Evolutionary conservation across 768 basidiomycete species (phyloP), one percentile per base, ranked within the genome.

Genomic region (Cyclocybe cylindracea): DNA sequence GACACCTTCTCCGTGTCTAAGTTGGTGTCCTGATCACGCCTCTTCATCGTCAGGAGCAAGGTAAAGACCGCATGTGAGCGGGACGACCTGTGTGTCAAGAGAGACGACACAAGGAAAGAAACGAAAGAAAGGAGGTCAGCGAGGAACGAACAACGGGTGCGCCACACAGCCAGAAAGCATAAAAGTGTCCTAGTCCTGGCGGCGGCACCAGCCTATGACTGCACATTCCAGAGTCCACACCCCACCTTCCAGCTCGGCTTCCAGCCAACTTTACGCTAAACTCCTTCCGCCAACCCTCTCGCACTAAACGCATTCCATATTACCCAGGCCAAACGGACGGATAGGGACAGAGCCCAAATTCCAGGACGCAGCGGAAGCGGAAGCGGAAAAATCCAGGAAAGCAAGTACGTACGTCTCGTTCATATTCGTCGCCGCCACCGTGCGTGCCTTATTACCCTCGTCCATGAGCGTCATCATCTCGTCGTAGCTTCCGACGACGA

Each of bases 401-500:
- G 35, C 29, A 59, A 54, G 41, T 41, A 73, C 85, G 61, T 66
- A 91, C 82, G 94, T 97, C 72, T 98, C 97, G 72, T 99, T 99
- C 97, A 99, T 99, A 71, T 97, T 94, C 16, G 97, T 99, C 19
- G 97, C 95, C 16, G 97, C 97, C 18, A 99, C 96, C 10, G 97
- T 98, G 44, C 97, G 79, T 46, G 97, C 95, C 75, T 98, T 98
- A 71, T 98, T 99, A 36, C 96, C 96, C 69, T 99, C 96, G 74
- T 99, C 96, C 96, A 98, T 98, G 66, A 99, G 87, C 5, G 88
- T 93, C 89, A 97, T 96, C 89, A 99, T 97, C 67, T 97, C 96
- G 31, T 90, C 84, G 66, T 95, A 98, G 68, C 79, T 89, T 65
- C 82, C 86, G 40, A 98, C 97, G 29, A 87, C 87, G 48, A 98